phyloP scores from a whole-genome alignment of 1,284 basidiomycete species.

The Garcileccinum viscosum region DNA sequence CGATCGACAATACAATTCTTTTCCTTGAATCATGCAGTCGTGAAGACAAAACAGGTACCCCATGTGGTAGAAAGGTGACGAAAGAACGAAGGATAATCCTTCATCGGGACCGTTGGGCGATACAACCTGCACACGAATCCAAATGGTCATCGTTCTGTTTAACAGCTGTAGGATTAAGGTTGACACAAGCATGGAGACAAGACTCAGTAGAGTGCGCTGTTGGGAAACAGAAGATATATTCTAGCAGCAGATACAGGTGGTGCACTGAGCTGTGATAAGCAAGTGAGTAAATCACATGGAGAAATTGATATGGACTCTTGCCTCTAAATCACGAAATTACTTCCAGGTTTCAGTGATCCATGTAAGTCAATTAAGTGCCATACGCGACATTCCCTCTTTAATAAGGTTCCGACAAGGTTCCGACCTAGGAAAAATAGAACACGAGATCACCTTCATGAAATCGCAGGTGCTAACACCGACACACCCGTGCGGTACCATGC shows the following conservation, averaged over 20 bases:
- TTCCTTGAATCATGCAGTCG: background rate
- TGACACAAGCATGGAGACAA: background rate
- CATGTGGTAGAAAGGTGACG: slow-evolving; percentile 8
- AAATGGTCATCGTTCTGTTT: background rate
- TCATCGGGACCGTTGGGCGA: background rate
- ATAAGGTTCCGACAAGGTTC: slow-evolving; percentile 6
- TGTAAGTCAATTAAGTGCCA: slow-evolving; percentile 4
- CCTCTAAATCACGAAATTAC: slow-evolving; percentile 7
- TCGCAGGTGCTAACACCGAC: slow-evolving; percentile 40
- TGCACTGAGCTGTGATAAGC: slow-evolving; percentile 4
- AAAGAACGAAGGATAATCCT: slow-evolving; percentile 1
- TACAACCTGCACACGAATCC: slow-evolving; percentile 2
- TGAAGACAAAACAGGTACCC: background rate
- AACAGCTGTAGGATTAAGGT: background rate
- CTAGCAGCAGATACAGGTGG: slow-evolving; percentile 1
- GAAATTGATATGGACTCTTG: background rate
- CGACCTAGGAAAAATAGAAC: slow-evolving; percentile 7
- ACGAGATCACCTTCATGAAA: background rate
- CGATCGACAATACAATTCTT: background rate
- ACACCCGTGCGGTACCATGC: slow-evolving; percentile 8
- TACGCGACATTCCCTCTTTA: background rate
- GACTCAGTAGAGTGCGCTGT: background rate
- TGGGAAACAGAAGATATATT: slow-evolving; percentile 1
- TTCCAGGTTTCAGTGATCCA: slow-evolving; percentile 7
- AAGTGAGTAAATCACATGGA: slow-evolving; percentile 6